These are phyloP conservation scores for Claviceps fusiformis DNA, from an alignment of 2,329 filamentous ascomycete species.

Conservation along the genomic window DNA sequence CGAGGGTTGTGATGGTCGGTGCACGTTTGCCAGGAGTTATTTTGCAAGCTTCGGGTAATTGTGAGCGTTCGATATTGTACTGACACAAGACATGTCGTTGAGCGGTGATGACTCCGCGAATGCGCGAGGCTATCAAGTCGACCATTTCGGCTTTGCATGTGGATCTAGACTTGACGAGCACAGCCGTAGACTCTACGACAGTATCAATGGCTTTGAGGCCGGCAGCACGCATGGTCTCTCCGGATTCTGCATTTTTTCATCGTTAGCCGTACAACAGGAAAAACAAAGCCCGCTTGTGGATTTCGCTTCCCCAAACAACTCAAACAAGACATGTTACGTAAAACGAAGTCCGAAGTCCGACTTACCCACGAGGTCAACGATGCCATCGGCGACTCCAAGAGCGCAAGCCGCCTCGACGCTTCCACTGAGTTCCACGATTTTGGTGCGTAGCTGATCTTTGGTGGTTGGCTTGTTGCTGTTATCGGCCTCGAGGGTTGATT, in stretches of 20 bases:
- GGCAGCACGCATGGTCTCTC: constrained; percentile 94
- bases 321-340: no score
- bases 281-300: not conserved
- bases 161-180: constrained; percentile 81
- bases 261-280: constrained; percentile 7
- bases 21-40: constrained; percentile 92
- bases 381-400: constrained; percentile 87
- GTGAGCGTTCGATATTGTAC: constrained; percentile 73
- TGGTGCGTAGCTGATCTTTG: constrained; percentile 54
- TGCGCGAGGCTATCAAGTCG: constrained; percentile 71
- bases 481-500: constrained; percentile 35
- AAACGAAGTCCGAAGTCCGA: constrained; percentile 11
- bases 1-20: constrained; percentile 78
- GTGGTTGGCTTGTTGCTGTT: constrained; percentile 22
- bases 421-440: constrained; percentile 86
- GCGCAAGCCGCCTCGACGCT: constrained; percentile 97
- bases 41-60: constrained; percentile 51
- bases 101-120: constrained; percentile 87
- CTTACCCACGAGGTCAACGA: constrained; percentile 91
- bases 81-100: constrained; percentile 91
- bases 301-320: not conserved
- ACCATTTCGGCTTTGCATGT: constrained; percentile 71
- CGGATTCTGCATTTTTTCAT: constrained; percentile 53
- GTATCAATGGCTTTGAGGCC: constrained; percentile 91
- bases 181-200: constrained; percentile 73